Evolutionary conservation across 345 rosid species (phyloP).

Genomic region (Eucalyptus regnans): DNA sequence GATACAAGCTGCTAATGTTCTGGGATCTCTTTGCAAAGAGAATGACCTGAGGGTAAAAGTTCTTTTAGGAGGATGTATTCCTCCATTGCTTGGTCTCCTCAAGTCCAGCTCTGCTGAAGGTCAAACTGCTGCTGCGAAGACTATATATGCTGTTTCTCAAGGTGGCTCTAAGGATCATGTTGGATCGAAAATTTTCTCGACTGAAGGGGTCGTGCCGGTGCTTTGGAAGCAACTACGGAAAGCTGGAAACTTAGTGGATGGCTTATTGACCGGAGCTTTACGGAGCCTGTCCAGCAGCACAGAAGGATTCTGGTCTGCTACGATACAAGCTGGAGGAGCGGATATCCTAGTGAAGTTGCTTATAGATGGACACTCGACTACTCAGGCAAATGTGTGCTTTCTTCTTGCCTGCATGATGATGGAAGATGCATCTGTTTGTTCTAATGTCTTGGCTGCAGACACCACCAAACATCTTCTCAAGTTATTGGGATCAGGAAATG

Average conservation of each 20-base stretch:
- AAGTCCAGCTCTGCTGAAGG: slow-evolving; percentile 93
- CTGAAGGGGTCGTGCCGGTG: slow-evolving; percentile 98
- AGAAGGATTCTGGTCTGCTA: slow-evolving; percentile 92
- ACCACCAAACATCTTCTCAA: slow-evolving; percentile 84
- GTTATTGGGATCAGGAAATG: slow-evolving; percentile 89
- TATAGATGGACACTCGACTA: slow-evolving; percentile 62
- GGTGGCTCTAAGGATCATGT: slow-evolving; percentile 95
- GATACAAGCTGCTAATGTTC: slow-evolving; percentile 91
- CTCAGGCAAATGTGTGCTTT: slow-evolving; percentile 88
- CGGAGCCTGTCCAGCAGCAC: slow-evolving; percentile 87
- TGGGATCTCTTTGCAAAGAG: slow-evolving; percentile 98
- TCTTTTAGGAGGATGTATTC: slow-evolving; percentile 98
- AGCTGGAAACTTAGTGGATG: slow-evolving; percentile 76
- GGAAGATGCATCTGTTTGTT: slow-evolving; percentile 89
- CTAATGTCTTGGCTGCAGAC: slow-evolving; percentile 81
- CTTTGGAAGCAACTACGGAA: slow-evolving; percentile 81
- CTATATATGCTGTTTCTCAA: slow-evolving; percentile 94
- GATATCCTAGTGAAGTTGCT: slow-evolving; percentile 97
- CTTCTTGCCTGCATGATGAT: slow-evolving; percentile 96
- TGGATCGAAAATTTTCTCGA: slow-evolving; percentile 97
- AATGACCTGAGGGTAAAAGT: slow-evolving; percentile 97
- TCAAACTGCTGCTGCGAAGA: slow-evolving; percentile 96
- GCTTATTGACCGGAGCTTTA: slow-evolving; percentile 87
- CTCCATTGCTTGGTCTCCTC: slow-evolving; percentile 97
- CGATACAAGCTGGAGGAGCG: slow-evolving; percentile 92